Conservation (phyloP, 2,329 filamentous ascomycete genomes). For the Neocucurbitaria cava region DNA sequence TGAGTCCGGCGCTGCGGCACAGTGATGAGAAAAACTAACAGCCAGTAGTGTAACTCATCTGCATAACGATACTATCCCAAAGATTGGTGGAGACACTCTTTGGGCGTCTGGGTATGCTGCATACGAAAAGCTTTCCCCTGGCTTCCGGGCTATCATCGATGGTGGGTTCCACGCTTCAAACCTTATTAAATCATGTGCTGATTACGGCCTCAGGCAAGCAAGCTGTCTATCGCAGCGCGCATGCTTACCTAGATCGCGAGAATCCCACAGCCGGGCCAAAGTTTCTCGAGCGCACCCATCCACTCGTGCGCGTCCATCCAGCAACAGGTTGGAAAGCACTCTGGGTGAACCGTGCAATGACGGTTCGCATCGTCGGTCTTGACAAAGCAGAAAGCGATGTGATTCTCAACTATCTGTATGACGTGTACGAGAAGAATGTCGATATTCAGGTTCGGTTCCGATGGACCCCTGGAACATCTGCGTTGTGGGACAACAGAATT, state of each 20-base stretch:
- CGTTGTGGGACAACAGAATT: constrained; percentile 76
- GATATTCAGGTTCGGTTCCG: constrained; percentile 76
- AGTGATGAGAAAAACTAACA: constrained; percentile 1
- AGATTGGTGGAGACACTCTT: constrained; percentile 72
- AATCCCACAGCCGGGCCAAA: constrained; percentile 68
- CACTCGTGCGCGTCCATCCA: constrained; percentile 73
- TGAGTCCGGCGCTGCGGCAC: constrained; percentile 7
- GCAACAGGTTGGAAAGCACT: constrained; percentile 77
- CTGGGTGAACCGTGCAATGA: constrained; percentile 75
- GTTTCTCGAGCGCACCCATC: constrained; percentile 71
- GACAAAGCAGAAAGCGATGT: constrained; percentile 73
- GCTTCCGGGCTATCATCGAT: constrained; percentile 74
- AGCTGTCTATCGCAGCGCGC: constrained; percentile 71
- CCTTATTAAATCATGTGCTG: neutral
- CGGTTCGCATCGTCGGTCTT: constrained; percentile 70
- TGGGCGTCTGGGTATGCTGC: constrained; percentile 74
- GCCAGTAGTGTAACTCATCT: constrained; percentile 65
- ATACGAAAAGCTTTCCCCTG: constrained; percentile 75
- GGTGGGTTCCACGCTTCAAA: constrained; percentile 30
- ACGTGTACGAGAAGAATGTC: constrained; percentile 72
- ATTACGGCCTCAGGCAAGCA: constrained; percentile 49
- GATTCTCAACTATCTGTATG: constrained; percentile 70
- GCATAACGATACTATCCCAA: constrained; percentile 72
- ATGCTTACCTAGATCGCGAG: constrained; percentile 71
- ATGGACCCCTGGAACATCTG: constrained; percentile 72